phyloP scores from a whole-genome alignment of 768 basidiomycete genomes.

The Ramaria sp. region DNA sequence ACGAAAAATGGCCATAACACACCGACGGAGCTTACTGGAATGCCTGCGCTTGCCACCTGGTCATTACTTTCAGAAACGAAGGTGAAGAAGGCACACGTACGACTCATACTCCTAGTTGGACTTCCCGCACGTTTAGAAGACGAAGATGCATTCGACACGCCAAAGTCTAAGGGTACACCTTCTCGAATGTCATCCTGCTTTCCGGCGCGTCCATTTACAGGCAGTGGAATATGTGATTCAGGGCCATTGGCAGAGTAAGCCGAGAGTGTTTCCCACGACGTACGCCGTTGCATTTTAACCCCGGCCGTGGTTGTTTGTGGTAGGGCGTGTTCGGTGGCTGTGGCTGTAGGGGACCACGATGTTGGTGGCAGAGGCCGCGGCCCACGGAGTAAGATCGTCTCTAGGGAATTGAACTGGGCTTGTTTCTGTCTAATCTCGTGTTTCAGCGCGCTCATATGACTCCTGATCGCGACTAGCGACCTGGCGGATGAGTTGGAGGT shows the following conservation, averaged over 20 bases:
- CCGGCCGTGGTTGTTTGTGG: constrained; percentile 28
- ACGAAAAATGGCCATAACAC: constrained; percentile 5
- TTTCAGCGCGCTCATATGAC: constrained; percentile 72
- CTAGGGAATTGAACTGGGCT: constrained; percentile 62
- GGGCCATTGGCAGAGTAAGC: constrained; percentile 51
- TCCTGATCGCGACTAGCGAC: constrained; percentile 57
- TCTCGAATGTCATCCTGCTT: constrained; percentile 52
- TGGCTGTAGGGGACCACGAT: background rate
- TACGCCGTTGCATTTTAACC: constrained; percentile 43
- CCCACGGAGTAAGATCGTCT: constrained; percentile 55
- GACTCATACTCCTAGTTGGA: constrained; percentile 70
- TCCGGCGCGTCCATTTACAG: constrained; percentile 26
- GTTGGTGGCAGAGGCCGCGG: constrained; percentile 44
- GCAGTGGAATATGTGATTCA: constrained; percentile 65
- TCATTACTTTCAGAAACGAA: background rate
- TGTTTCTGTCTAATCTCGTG: constrained; percentile 79
- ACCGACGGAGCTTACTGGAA: constrained; percentile 7
- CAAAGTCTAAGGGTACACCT: constrained; percentile 58
- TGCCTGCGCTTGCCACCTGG: background rate
- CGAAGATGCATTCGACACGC: constrained; percentile 19
- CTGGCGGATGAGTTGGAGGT: constrained; percentile 17
- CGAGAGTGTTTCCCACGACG: constrained; percentile 57
- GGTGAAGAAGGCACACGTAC: constrained; percentile 34
- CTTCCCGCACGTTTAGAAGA: constrained; percentile 46
- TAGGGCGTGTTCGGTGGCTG: too few relatives aligned